Base-by-base conservation (phyloP, 225 moss, liverwort and hornwort genomes). In the Pseudoscleropodium purum region DNA sequence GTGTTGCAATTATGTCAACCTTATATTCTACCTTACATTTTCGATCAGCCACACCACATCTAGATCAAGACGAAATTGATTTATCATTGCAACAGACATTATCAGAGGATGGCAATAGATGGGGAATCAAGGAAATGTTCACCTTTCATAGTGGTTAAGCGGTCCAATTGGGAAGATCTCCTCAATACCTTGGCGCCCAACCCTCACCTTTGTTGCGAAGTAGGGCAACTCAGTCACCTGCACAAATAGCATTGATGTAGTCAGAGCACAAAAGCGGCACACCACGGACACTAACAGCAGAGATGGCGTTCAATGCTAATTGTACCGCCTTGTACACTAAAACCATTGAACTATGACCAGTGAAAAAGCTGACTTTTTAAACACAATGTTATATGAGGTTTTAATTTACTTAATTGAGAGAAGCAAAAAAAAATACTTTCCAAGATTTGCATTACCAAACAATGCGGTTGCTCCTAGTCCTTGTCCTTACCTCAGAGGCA, bases 161-260 rank as follows among this genome's bases (percentile, higher is more conserved):
- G 97, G 99, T 84, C 99, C 99, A 70, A 99, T 37, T 72, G 97
- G 93, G 89, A 92, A 96, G 74, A 99, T 93, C 90, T 97, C 97
- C 83, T 99, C 99, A 54, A 95, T 74, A 83, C 99, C 99, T 93
- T 86, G 89, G 47, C 97, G 96, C 51, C 99, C 97, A 82, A 99
- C 85, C 93, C 88, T 97, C 91, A 99, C 99, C 82, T 97, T 97
- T 54, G 99, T 94, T 83, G 99, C 99, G 60, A 99, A 99, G 90
- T 92, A 99, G 66, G 99, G 96, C 76, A 99, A 92, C 49, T 97
- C 97, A n/a, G 97, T 97, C 86, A 99, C 99, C 99, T 99, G 92
- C 64, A 90, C 56, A 92, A 54, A 83, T 84, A 85, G 26, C 56
- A 52, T 59, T n/a, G 31, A 36, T 73, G 26, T 83, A 57, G 78